These are phyloP conservation scores for Nicotiana sylvestris DNA, from an alignment of 257 asterid species.

Conservation along the genomic window DNA sequence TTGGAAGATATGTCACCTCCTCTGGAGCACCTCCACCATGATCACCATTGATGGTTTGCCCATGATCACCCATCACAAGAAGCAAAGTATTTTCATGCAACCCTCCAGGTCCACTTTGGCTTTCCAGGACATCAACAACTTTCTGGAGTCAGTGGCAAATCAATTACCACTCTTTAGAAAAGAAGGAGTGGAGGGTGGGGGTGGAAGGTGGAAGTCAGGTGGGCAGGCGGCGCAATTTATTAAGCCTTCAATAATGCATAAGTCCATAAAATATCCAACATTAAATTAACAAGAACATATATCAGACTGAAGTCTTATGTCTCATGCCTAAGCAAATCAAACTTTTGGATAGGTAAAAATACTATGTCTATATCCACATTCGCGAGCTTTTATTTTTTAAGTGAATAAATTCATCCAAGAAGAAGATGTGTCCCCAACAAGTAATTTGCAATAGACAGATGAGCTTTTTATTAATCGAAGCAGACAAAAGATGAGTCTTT, in stretches of 20 bases:
- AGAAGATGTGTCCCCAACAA: neutral
- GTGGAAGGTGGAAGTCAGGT: neutral
- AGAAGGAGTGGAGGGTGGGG: neutral
- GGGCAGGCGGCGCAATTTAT: neutral
- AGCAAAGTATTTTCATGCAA: constrained; percentile 91
- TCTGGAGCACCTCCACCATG: constrained; percentile 98
- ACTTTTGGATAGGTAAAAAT: neutral
- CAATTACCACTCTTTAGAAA: constrained; percentile 1
- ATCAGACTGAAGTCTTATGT: too few relatives aligned
- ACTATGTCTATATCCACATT: neutral
- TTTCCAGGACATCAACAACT: constrained; percentile 64
- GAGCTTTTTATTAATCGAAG: neutral
- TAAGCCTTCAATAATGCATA: too few relatives aligned
- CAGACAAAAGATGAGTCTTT: neutral
- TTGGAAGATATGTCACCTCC: constrained; percentile 53
- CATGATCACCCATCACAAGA: constrained; percentile 98
- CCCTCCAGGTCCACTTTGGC: constrained; percentile 82
- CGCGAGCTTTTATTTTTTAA: neutral
- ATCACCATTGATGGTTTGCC: constrained; percentile 93
- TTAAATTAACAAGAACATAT: neutral
- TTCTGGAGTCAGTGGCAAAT: constrained; percentile 40
- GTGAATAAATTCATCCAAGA: neutral
- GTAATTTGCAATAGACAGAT: neutral
- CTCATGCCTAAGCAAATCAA: too few relatives aligned
- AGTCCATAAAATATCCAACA: too few relatives aligned